A percentile compares a stretch with the other conserved stretches of the same genome.
Evolutionary conservation across 1,284 basidiomycete genomes (phyloP).

Genomic region (Boletus smithii): DNA sequence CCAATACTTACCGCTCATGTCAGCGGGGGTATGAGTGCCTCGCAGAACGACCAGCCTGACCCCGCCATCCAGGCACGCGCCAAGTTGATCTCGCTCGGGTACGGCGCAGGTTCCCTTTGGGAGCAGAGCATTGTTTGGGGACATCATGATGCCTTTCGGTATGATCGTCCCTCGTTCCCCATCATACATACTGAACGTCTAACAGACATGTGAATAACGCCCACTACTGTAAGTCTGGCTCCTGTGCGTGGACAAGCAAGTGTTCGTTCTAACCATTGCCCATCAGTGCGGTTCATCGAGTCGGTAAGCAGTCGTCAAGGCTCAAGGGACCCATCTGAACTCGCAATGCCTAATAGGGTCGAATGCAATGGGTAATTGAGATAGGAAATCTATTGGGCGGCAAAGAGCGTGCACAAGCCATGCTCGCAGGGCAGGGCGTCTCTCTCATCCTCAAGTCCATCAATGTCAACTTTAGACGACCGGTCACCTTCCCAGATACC

Average conservation of each 20-base stretch:
- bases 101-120: slow-evolving; percentile 62
- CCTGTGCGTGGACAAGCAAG: background rate
- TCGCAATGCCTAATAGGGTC: slow-evolving; percentile 40
- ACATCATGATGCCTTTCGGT: slow-evolving; percentile 74
- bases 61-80: slow-evolving; percentile 39
- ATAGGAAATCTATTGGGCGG: slow-evolving; percentile 61
- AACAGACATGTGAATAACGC: slow-evolving; percentile 75
- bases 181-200: background rate
- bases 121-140: slow-evolving; percentile 74
- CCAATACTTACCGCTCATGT: background rate
- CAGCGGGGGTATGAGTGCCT: background rate
- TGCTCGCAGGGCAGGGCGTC: slow-evolving; percentile 59
- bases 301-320: slow-evolving; percentile 40
- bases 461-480: slow-evolving; percentile 59
- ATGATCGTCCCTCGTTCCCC: slow-evolving; percentile 25
- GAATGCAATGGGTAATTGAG: slow-evolving; percentile 60
- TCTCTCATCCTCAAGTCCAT: slow-evolving; percentile 72
- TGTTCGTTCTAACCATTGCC: slow-evolving; percentile 1
- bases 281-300: slow-evolving; percentile 61
- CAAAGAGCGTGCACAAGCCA: slow-evolving; percentile 45
- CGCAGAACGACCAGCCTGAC: slow-evolving; percentile 4
- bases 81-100: slow-evolving; percentile 48
- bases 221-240: slow-evolving; percentile 50
- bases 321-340: background rate
- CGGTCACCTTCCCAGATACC: slow-evolving; percentile 70